Percentiles rank a stretch among this genome's conserved stretches.
phyloP scores from a whole-genome alignment of 2,329 filamentous ascomycete genomes.

The Fusarium nematophilum region DNA sequence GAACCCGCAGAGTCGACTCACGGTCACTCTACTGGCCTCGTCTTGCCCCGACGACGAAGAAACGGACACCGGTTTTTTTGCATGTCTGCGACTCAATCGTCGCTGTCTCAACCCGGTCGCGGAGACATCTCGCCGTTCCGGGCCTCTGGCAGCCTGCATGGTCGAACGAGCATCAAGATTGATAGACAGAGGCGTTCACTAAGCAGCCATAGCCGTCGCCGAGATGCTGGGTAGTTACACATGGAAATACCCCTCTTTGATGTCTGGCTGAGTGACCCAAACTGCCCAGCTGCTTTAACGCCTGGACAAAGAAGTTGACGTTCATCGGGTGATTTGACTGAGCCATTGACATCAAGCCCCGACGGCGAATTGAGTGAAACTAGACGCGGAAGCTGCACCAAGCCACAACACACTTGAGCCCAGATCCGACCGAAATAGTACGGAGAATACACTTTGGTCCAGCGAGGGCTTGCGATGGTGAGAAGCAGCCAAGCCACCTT shows the following conservation, averaged over 20 bases:
- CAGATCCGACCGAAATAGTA: constrained; percentile 10
- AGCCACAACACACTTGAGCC: constrained; percentile 28
- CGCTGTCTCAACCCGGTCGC: constrained; percentile 39
- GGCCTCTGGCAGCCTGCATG: constrained; percentile 8
- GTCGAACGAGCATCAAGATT: constrained; percentile 28
- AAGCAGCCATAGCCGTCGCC: constrained; percentile 17
- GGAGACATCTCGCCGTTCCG: constrained; percentile 34
- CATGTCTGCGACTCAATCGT: constrained; percentile 29
- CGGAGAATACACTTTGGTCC: constrained; percentile 16
- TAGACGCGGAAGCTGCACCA: constrained; percentile 10
- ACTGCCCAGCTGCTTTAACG: too few relatives aligned
- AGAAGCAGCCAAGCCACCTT: constrained; percentile 7
- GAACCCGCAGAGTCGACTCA: constrained; percentile 27
- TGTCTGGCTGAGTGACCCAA: constrained; percentile 22
- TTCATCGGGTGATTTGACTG: constrained; percentile 24
- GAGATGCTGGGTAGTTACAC: constrained; percentile 17
- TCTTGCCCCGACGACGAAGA: constrained; percentile 16
- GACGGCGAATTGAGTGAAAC: constrained; percentile 19
- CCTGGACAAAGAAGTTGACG: constrained; percentile 7
- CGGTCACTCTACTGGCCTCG: constrained; percentile 25
- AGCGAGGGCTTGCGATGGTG: constrained; percentile 18
- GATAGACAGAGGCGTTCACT: constrained; percentile 30
- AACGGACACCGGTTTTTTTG: neutral
- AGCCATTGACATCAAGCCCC: constrained; percentile 19
- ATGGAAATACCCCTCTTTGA: constrained; percentile 12